phyloP scores from a whole-genome alignment of 2,329 filamentous ascomycete genomes.

The Fusarium clavum region DNA sequence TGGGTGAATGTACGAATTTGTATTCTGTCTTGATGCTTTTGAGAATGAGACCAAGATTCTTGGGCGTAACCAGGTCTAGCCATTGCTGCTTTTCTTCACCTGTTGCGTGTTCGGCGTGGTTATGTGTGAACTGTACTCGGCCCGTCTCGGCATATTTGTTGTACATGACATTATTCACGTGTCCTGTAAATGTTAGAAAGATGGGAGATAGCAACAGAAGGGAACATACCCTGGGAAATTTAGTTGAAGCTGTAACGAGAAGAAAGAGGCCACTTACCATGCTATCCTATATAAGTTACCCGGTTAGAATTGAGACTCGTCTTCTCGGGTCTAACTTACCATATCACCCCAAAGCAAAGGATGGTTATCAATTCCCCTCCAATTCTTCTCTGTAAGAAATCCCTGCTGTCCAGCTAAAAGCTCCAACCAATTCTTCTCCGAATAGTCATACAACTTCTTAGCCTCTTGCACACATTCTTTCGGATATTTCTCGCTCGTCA shows the following conservation, averaged over 20 bases:
- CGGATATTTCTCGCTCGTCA: background rate
- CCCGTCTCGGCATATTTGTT: slow-evolving; percentile 35
- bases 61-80: slow-evolving; percentile 16
- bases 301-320: background rate
- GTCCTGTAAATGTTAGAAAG: slow-evolving; percentile 9
- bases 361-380: slow-evolving; percentile 25
- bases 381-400: slow-evolving; percentile 19
- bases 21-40: slow-evolving; percentile 35
- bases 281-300: slow-evolving; percentile 2
- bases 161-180: slow-evolving; percentile 38
- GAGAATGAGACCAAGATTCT: slow-evolving; percentile 26
- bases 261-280: background rate
- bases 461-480: slow-evolving; percentile 12
- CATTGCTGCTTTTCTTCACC: slow-evolving; percentile 17
- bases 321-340: slow-evolving; percentile 9
- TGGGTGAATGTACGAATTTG: slow-evolving; percentile 9
- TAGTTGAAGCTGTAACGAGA: accelerated
- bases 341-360: slow-evolving; percentile 35
- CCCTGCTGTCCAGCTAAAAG: slow-evolving; percentile 27
- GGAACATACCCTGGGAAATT: background rate
- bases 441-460: background rate
- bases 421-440: slow-evolving; percentile 13
- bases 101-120: slow-evolving; percentile 18
- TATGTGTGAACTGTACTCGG: slow-evolving; percentile 17
- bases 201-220: accelerated